These are phyloP conservation scores for Phytopythium ostracodes DNA, from an alignment of 352 stramenopile species.

Conservation along the genomic window DNA sequence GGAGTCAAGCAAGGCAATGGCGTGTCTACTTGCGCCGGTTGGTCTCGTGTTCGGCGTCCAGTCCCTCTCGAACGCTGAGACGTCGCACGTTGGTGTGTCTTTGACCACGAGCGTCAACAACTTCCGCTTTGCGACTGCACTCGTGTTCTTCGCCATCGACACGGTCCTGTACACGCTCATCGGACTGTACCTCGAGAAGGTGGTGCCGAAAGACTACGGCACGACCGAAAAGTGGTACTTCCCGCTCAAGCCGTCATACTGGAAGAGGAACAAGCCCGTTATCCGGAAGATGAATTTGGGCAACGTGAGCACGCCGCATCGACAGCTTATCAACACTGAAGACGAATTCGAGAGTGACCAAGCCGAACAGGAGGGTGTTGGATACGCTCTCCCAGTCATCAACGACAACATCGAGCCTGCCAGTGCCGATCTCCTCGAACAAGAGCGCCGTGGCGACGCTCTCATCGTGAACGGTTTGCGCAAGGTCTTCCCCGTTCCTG, in stretches of 20 bases:
- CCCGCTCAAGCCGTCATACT: conserved; percentile 50
- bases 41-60: conserved; percentile 62
- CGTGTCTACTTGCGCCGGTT: conserved; percentile 52
- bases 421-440: conserved; percentile 28
- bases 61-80: conserved; percentile 44
- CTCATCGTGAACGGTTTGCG: conserved; percentile 37
- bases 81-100: conserved; percentile 35
- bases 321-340: neutral
- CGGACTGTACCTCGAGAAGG: conserved; percentile 87
- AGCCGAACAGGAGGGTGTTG: neutral
- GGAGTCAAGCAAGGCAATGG: conserved; percentile 35
- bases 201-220: conserved; percentile 89
- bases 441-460: conserved; percentile 33
- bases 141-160: conserved; percentile 85
- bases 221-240: conserved; percentile 92
- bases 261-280: conserved; percentile 15
- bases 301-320: conserved; percentile 19
- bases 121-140: conserved; percentile 44
- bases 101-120: conserved; percentile 47
- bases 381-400: neutral
- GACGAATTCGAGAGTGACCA: neutral
- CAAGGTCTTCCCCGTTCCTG: conserved; percentile 71
- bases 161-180: conserved; percentile 87
- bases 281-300: conserved; percentile 26
- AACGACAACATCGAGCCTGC: conserved; percentile 29